Conservation (phyloP, 2,329 filamentous ascomycete genomes). For the Nakataea oryzae region DNA sequence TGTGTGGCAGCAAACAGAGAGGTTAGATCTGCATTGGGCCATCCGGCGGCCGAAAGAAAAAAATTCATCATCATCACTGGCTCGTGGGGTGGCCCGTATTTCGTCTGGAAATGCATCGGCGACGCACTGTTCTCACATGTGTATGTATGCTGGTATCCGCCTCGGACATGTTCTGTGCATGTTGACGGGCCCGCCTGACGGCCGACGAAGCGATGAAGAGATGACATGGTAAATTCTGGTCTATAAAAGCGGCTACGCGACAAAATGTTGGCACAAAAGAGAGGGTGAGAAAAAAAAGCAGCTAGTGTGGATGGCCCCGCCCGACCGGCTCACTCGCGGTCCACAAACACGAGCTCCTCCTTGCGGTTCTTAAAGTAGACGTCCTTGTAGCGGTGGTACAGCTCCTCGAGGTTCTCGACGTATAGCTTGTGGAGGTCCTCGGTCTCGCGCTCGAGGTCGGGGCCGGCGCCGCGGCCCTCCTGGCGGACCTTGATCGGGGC, state of each 20-base stretch:
- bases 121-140: too few species aligned
- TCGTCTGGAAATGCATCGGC: too few species aligned
- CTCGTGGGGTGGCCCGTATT: too few species aligned
- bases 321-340: neutral
- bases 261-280: neutral
- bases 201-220: neutral
- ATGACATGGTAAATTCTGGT: neutral
- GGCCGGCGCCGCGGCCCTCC: constrained; percentile 29
- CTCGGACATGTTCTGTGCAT: too few species aligned
- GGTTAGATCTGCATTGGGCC: too few species aligned
- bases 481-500: constrained; percentile 62
- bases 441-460: constrained; percentile 65
- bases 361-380: constrained; percentile 54
- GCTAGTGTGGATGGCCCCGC: neutral
- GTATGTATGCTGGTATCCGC: too few species aligned
- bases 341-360: constrained; percentile 52
- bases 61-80: too few species aligned
- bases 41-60: too few species aligned
- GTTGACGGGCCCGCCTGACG: too few species aligned
- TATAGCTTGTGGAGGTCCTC: constrained; percentile 74
- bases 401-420: constrained; percentile 58
- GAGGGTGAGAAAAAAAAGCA: neutral
- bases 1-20: too few species aligned
- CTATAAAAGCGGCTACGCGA: neutral
- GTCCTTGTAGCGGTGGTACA: constrained; percentile 74